These are phyloP conservation scores for Xanthoparmelia taractica DNA, from an alignment of 495 filamentous ascomycete species.

Conservation along the genomic window DNA sequence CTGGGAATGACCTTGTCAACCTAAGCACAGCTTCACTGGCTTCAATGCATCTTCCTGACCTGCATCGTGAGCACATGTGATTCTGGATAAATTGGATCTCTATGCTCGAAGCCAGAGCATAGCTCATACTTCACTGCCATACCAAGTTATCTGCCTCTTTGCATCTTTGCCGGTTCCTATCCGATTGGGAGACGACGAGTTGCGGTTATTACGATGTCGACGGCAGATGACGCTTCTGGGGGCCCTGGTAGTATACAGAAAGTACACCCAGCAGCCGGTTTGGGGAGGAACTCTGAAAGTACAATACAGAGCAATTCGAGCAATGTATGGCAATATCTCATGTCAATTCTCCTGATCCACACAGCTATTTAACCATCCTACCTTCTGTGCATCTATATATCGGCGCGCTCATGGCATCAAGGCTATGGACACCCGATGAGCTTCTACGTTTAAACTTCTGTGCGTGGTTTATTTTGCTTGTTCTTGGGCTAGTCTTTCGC, in stretches of 20 bases:
- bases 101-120: not conserved
- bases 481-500: not conserved
- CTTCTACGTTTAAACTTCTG: not conserved
- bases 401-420: not conserved
- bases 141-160: not conserved
- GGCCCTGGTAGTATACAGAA: not conserved
- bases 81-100: not conserved
- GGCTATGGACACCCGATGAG: not conserved
- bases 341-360: not conserved
- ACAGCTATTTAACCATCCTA: not conserved
- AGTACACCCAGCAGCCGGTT: not conserved
- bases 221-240: not conserved
- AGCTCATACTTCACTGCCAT: not conserved
- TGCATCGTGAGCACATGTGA: not conserved
- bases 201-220: not conserved
- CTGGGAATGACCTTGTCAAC: not conserved
- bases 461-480: not conserved
- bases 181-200: not conserved
- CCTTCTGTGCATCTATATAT: not conserved
- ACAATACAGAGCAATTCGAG: not conserved
- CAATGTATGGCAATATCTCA: not conserved
- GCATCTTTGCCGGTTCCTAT: not conserved
- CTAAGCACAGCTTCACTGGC: too few species aligned
- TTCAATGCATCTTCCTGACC: not conserved
- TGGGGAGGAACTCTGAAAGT: not conserved